Percentiles rank a stretch among this genome's conserved stretches.
phyloP scores from a whole-genome alignment of 1,139 yeast species.

The Candida buenavistaensis region DNA sequence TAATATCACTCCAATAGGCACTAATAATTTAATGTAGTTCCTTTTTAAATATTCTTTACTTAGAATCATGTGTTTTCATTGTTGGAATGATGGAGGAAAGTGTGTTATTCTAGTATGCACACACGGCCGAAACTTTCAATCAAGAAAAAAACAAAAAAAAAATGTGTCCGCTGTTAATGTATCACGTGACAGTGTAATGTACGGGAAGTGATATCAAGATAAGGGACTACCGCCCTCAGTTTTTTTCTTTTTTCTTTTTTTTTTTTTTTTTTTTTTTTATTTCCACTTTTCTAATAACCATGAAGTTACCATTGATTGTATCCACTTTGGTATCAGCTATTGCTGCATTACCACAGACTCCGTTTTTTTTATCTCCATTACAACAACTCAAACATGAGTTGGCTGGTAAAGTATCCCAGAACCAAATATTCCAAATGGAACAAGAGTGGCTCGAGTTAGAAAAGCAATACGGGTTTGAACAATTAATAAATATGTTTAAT shows the following conservation, averaged over 20 bases:
- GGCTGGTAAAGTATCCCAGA: slow-evolving; percentile 2
- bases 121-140: too few relatives aligned
- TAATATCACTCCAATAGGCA: slow-evolving; percentile 24
- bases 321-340: not conserved
- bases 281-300: too few relatives aligned
- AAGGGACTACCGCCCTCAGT: too few relatives aligned
- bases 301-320: slow-evolving; percentile 1
- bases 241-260: not conserved
- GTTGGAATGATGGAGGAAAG: not conserved
- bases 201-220: too few relatives aligned
- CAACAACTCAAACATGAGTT: slow-evolving; percentile 5
- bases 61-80: slow-evolving; percentile 8
- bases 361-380: slow-evolving; percentile 4
- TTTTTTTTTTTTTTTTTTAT: too few relatives aligned
- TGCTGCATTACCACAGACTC: slow-evolving; percentile 3
- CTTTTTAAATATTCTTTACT: slow-evolving; percentile 2
- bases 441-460: slow-evolving; percentile 1
- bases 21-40: slow-evolving; percentile 12
- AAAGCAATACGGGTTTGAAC: slow-evolving; percentile 1
- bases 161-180: too few relatives aligned
- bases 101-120: too few relatives aligned
- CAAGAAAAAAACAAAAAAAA: too few relatives aligned
- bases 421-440: slow-evolving; percentile 2
- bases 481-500: slow-evolving; percentile 1
- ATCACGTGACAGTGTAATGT: too few relatives aligned